Conservation (phyloP, 2,329 filamentous ascomycete genomes). For the Karstenula rhodostoma region DNA sequence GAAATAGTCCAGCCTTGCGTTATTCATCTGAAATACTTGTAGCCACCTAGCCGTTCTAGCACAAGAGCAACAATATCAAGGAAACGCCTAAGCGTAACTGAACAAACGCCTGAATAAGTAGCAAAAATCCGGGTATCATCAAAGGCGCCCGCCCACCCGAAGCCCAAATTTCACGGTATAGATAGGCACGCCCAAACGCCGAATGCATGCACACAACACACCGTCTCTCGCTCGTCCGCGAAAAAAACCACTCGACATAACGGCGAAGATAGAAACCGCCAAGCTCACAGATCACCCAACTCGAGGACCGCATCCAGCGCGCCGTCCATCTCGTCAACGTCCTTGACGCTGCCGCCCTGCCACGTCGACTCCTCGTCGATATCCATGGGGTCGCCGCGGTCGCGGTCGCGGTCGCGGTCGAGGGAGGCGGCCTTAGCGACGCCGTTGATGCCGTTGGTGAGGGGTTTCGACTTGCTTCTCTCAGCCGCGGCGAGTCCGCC, state of each 20-base stretch:
- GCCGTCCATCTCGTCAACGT: conserved; percentile 37
- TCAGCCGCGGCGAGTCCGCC: too few relatives aligned
- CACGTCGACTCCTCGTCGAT: conserved; percentile 48
- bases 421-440: conserved; percentile 19
- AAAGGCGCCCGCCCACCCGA: not conserved
- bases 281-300: conserved; percentile 35
- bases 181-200: not conserved
- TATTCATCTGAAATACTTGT: too few relatives aligned
- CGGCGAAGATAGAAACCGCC: too few relatives aligned
- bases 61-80: not conserved
- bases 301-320: conserved; percentile 51
- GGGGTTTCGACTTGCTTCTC: too few relatives aligned
- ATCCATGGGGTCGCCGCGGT: conserved; percentile 46
- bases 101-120: not conserved
- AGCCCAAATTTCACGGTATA: not conserved
- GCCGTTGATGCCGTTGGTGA: conserved; percentile 22
- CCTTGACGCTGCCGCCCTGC: conserved; percentile 48
- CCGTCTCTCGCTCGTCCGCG: too few relatives aligned
- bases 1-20: too few relatives aligned
- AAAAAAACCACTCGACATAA: too few relatives aligned
- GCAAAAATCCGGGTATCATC: conserved; percentile 8
- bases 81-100: not conserved
- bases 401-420: conserved; percentile 27
- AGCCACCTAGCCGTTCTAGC: not conserved
- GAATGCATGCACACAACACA: not conserved